Evolutionary conservation across 805 yeast species (phyloP).

Genomic region (Wickerhamomyces strasburgensis): DNA sequence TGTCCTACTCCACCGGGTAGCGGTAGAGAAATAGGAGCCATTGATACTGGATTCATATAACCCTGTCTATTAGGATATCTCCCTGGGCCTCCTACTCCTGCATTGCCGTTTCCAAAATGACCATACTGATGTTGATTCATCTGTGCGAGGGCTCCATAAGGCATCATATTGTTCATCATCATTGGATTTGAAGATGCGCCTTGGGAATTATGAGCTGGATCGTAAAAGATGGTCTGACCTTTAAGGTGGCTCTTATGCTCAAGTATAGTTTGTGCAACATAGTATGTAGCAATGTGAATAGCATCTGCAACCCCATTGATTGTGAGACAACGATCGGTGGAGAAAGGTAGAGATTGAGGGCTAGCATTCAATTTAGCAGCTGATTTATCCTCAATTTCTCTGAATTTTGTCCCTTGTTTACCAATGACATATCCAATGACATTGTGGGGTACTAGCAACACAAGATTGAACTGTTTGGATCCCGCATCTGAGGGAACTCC

Average conservation of each 20-base stretch:
- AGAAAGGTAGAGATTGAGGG: constrained; percentile 63
- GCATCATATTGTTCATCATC: constrained; percentile 7
- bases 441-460: constrained; percentile 69
- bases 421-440: constrained; percentile 81
- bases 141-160: constrained; percentile 8
- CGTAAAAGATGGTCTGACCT: constrained; percentile 51
- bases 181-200: constrained; percentile 14
- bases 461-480: constrained; percentile 51
- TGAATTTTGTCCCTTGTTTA: constrained; percentile 63
- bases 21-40: constrained; percentile 3
- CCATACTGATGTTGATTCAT: background rate
- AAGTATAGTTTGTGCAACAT: constrained; percentile 61
- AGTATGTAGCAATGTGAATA: constrained; percentile 75
- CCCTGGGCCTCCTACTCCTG: background rate
- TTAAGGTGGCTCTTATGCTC: constrained; percentile 51
- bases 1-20: constrained; percentile 12
- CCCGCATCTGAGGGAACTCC: constrained; percentile 54
- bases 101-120: constrained; percentile 1
- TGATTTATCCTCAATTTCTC: constrained; percentile 77
- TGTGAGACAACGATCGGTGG: constrained; percentile 70
- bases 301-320: constrained; percentile 83
- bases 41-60: background rate
- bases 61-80: background rate
- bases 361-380: constrained; percentile 75
- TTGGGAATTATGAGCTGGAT: constrained; percentile 35